Evolutionary conservation across 306 rosid genomes (phyloP), one percentile per base, ranked within the genome.

Genomic region (Malus sylvestris): DNA sequence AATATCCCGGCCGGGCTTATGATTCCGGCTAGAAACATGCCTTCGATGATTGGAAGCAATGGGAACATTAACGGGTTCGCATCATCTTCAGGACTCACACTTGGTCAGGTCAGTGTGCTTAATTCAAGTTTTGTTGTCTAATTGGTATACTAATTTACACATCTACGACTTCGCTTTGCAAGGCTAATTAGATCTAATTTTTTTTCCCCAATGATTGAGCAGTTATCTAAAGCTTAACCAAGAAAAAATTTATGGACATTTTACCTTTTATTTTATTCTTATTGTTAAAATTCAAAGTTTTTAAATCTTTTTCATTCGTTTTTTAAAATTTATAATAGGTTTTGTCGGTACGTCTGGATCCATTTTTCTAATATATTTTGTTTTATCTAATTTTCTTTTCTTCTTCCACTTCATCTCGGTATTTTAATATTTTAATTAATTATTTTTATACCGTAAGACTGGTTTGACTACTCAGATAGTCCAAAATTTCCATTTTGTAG

Each of bases 1-100:
- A 85, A 70, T 76, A 92, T 92, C 96, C 93, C 89, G 4, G 86
- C 83, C 65, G 85, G 96, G 75, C 78, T 84, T 38, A 91, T 82
- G 85, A 82, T 83, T 84, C 91, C 88, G 71, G 89, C 81, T 38
- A 85, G 84, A 81, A 87, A 92, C 73, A 86, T 86, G 86, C 80
- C 83, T 2, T 86, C 85, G 18, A 61, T 88, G 81, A 79, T 86
- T 22, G 77, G 85, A 79, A 81, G 83, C 70, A 90, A 86, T 69
- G 87, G 80, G 58, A 83, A 71, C 79, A 79, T 83, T 68, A 81
- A 77, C 51, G 89, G 80, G 11, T 92, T 88, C 76, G 90, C 92
- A 73, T 89, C 97, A 35, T 80, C 93, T 42, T 89, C 95, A 12
- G 81, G 77, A 18, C 88, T 94, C 60, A 75, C 82, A 76, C 95